A percentile compares a stretch with the other conserved stretches of the same genome.
These are phyloP conservation scores for Bruguiera sexangula DNA, from an alignment of 345 rosid species.

Conservation along the genomic window DNA sequence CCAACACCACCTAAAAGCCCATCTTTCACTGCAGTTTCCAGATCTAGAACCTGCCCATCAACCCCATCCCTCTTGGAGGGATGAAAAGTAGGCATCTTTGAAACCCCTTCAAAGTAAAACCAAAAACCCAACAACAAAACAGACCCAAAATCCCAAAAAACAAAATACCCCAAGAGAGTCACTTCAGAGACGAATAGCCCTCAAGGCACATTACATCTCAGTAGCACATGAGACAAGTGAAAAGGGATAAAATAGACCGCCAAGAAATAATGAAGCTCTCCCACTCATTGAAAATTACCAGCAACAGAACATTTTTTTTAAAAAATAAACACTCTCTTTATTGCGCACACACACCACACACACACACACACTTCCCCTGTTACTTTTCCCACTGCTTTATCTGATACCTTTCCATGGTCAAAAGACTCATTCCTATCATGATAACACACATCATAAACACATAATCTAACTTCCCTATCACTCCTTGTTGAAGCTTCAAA, in stretches of 20 bases:
- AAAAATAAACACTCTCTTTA: slow-evolving; percentile 13
- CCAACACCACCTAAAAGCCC: slow-evolving; percentile 52
- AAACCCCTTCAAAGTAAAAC: neutral
- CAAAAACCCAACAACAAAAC: neutral
- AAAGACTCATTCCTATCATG: slow-evolving; percentile 35
- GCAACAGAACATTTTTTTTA: neutral
- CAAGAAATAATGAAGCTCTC: slow-evolving; percentile 10
- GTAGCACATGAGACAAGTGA: slow-evolving; percentile 17
- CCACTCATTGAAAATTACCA: slow-evolving; percentile 30
- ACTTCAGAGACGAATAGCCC: slow-evolving; percentile 25
- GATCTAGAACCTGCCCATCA: slow-evolving; percentile 59
- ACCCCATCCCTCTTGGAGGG: slow-evolving; percentile 38
- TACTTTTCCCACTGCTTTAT: slow-evolving; percentile 33
- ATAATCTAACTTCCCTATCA: slow-evolving; percentile 33
- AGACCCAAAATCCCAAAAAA: slow-evolving; percentile 10
- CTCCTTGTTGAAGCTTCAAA: slow-evolving; percentile 34
- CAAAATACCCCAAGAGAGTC: slow-evolving; percentile 11
- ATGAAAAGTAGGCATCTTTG: slow-evolving; percentile 56
- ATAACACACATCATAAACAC: slow-evolving; percentile 38
- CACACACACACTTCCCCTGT: slow-evolving; percentile 12
- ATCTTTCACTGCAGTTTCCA: slow-evolving; percentile 61
- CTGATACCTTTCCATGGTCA: slow-evolving; percentile 43
- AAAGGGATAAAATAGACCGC: slow-evolving; percentile 11
- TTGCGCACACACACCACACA: slow-evolving; percentile 16
- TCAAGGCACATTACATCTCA: slow-evolving; percentile 35